Conservation (phyloP, 352 stramenopile genomes). For the Phytophthora brassicae region DNA sequence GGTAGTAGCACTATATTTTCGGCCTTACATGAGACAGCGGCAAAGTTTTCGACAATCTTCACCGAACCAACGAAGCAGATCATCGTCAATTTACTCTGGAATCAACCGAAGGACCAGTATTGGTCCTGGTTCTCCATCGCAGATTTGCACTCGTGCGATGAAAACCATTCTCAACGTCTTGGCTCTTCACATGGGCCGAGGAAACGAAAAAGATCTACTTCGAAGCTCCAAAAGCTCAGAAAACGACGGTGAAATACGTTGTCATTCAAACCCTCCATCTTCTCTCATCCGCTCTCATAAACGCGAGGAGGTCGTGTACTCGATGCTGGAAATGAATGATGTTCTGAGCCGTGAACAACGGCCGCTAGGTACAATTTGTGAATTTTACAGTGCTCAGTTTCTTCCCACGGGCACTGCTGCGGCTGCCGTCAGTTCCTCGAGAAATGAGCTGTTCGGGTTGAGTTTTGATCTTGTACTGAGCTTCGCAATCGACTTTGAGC, state of each 20-base stretch:
- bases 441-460: conserved; percentile 58
- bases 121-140: conserved; percentile 19
- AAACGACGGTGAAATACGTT: conserved; percentile 14
- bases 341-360: conserved; percentile 68
- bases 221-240: background rate
- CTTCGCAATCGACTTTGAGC: conserved; percentile 82
- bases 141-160: conserved; percentile 32
- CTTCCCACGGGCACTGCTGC: conserved; percentile 28
- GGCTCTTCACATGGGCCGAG: conserved; percentile 44
- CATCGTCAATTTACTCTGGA: conserved; percentile 6
- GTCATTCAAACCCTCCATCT: conserved; percentile 23
- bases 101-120: conserved; percentile 3
- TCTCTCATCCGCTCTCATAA: conserved; percentile 29
- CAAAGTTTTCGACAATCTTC: background rate
- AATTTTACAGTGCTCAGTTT: conserved; percentile 71
- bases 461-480: conserved; percentile 64
- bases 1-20: conserved; percentile 52
- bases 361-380: conserved; percentile 65
- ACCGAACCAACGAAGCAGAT: conserved; percentile 17
- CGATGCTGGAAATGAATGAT: conserved; percentile 77
- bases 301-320: conserved; percentile 65
- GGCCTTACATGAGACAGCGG: conserved; percentile 36
- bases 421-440: conserved; percentile 23
- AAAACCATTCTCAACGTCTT: conserved; percentile 53
- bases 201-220: conserved; percentile 21